Percentiles rank a stretch among this genome's conserved stretches.
These are phyloP conservation scores for Debaryomyces tyrocola DNA, from an alignment of 805 yeast species.

Conservation along the genomic window DNA sequence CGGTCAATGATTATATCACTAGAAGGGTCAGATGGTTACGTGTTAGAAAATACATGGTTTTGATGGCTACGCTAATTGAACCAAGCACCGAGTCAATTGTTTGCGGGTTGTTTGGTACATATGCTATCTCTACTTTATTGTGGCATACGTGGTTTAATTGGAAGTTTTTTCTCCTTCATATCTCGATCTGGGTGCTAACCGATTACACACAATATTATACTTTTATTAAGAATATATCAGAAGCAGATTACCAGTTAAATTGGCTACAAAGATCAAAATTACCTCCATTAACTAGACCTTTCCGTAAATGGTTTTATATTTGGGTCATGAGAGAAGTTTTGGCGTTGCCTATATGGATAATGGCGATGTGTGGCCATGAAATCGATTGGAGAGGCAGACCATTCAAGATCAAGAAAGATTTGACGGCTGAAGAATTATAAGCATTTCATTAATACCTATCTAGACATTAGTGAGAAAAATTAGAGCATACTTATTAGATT, in stretches of 20 bases:
- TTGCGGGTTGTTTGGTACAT: constrained; percentile 66
- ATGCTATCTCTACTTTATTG: constrained; percentile 51
- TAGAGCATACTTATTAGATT: too few species aligned
- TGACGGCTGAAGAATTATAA: constrained; percentile 68
- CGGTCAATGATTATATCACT: constrained; percentile 55
- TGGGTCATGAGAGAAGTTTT: constrained; percentile 73
- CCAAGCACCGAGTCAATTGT: constrained; percentile 81
- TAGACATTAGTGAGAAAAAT: neutral
- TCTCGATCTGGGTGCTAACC: constrained; percentile 59
- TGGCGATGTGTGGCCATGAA: constrained; percentile 74
- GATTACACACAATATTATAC: constrained; percentile 62
- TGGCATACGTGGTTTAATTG: constrained; percentile 29
- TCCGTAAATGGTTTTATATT: constrained; percentile 27
- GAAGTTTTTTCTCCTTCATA: constrained; percentile 49
- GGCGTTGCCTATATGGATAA: constrained; percentile 83
- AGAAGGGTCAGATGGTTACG: constrained; percentile 84
- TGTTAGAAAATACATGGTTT: constrained; percentile 84
- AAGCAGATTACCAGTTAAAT: constrained; percentile 17
- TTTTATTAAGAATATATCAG: constrained; percentile 31
- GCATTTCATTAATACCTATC: neutral
- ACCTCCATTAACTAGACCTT: constrained; percentile 15
- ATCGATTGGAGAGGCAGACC: constrained; percentile 81
- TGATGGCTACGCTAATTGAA: constrained; percentile 79
- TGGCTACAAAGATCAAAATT: constrained; percentile 22
- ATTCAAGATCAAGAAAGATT: constrained; percentile 68